These are phyloP conservation scores for Neurospora tetrasperma DNA, from an alignment of 495 filamentous ascomycete genomes.

Conservation along the genomic window DNA sequence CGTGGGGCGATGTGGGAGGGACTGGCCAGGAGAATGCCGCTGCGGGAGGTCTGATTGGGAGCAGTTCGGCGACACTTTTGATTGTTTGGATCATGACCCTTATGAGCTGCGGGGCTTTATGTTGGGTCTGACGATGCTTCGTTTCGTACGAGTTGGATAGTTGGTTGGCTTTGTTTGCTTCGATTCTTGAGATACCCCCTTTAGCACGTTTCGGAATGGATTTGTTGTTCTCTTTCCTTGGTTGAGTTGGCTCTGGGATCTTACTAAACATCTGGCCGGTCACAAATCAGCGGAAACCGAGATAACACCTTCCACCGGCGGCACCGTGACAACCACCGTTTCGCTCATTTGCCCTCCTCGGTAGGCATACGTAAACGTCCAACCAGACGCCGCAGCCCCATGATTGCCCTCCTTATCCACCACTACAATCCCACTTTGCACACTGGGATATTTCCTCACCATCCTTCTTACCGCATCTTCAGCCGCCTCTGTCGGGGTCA, in stretches of 20 bases:
- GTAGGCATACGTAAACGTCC: conserved; percentile 38
- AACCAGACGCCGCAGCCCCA: conserved; percentile 35
- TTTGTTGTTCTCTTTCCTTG: background rate
- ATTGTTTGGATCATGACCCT: background rate
- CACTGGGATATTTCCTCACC: conserved; percentile 30
- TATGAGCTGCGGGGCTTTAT: background rate
- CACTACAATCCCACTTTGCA: conserved; percentile 36
- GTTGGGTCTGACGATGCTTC: background rate
- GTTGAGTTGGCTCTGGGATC: background rate
- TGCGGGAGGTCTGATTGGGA: background rate
- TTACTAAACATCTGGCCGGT: background rate
- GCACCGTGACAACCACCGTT: conserved; percentile 30
- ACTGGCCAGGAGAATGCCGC: background rate
- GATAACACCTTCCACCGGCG: conserved; percentile 14
- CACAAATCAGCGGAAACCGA: background rate
- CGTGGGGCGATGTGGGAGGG: background rate
- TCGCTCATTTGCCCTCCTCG: conserved; percentile 32
- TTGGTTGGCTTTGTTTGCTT: background rate
- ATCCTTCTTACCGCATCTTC: conserved; percentile 37
- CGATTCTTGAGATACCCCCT: background rate
- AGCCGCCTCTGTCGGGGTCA: conserved; percentile 31
- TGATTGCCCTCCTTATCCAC: conserved; percentile 32
- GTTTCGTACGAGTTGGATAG: background rate
- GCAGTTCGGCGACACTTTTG: background rate
- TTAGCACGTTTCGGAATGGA: background rate